phyloP scores from a whole-genome alignment of 352 stramenopile genomes.

The Bremia lactucae region DNA sequence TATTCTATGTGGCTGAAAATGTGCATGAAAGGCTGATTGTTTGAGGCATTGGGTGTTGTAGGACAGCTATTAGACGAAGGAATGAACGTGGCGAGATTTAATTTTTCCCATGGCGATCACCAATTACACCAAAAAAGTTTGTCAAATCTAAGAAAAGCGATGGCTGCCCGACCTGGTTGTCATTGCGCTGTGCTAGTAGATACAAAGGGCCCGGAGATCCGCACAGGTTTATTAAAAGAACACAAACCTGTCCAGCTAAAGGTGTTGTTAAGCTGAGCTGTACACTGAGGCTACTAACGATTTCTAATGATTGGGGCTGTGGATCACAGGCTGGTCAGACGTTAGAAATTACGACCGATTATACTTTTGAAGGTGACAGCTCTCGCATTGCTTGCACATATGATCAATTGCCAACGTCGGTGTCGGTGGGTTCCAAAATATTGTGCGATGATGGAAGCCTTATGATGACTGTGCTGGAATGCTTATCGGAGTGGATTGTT shows the following conservation, averaged over 20 bases:
- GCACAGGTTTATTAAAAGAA: slow-evolving; percentile 77
- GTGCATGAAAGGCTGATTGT: not conserved
- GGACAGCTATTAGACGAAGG: slow-evolving; percentile 74
- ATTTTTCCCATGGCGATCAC: slow-evolving; percentile 99
- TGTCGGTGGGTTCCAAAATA: slow-evolving; percentile 89
- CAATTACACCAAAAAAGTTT: slow-evolving; percentile 86
- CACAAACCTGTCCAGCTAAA: slow-evolving; percentile 59
- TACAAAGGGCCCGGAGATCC: slow-evolving; percentile 96
- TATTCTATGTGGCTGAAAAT: not conserved
- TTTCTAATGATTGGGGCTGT: slow-evolving; percentile 2
- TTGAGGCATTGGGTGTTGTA: slow-evolving; percentile 6
- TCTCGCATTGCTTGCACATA: slow-evolving; percentile 91
- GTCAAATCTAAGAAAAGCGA: slow-evolving; percentile 81
- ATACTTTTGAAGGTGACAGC: slow-evolving; percentile 63
- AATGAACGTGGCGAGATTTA: slow-evolving; percentile 97
- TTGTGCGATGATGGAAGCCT: slow-evolving; percentile 94
- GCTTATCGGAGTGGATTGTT: slow-evolving; percentile 58
- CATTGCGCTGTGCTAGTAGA: slow-evolving; percentile 93
- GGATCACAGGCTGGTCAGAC: slow-evolving; percentile 43
- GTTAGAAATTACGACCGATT: slow-evolving; percentile 88
- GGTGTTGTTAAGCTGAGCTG: slow-evolving; percentile 13
- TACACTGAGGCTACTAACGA: slow-evolving; percentile 1
- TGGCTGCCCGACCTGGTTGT: slow-evolving; percentile 53
- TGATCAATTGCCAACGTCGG: slow-evolving; percentile 83
- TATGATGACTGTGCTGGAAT: slow-evolving; percentile 86